A percentile compares a stretch with the other conserved stretches of the same genome.
These are phyloP conservation scores for Paracoccidioides lutzii DNA, from an alignment of 2,329 filamentous ascomycete genomes.

Conservation along the genomic window DNA sequence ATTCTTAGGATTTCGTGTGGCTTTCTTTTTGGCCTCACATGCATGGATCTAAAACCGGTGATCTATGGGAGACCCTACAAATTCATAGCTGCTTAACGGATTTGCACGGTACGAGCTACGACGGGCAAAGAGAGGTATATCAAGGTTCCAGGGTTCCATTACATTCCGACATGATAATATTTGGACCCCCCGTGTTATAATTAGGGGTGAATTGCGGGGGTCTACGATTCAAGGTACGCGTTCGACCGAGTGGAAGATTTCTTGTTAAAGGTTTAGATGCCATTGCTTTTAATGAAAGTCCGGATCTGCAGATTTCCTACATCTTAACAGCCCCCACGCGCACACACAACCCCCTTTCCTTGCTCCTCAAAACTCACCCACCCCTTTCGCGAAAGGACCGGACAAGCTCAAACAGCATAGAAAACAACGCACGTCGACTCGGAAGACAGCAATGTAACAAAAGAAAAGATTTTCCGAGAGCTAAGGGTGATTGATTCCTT, in stretches of 20 bases:
- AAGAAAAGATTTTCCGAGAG: not conserved
- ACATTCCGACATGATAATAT: not conserved
- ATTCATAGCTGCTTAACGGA: too few species aligned
- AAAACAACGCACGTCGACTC: not conserved
- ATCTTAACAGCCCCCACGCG: not conserved
- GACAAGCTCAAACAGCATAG: not conserved
- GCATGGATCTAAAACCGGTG: too few species aligned
- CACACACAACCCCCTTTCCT: not conserved
- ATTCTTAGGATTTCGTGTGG: too few species aligned
- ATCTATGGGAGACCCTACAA: too few species aligned
- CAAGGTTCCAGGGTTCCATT: not conserved
- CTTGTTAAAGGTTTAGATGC: not conserved
- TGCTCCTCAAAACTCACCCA: not conserved
- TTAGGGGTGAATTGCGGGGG: not conserved
- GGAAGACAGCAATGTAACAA: not conserved
- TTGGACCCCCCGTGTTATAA: not conserved
- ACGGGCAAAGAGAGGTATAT: too few species aligned
- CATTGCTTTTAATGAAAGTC: not conserved
- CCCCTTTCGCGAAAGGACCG: not conserved
- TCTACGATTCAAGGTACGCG: not conserved
- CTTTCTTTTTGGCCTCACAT: too few species aligned
- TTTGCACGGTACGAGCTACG: too few species aligned
- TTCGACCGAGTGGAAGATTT: not conserved
- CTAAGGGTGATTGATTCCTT: not conserved
- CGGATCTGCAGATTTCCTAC: not conserved